phyloP scores from a whole-genome alignment of 2,329 filamentous ascomycete species.

The Aureobasidium sp. region DNA sequence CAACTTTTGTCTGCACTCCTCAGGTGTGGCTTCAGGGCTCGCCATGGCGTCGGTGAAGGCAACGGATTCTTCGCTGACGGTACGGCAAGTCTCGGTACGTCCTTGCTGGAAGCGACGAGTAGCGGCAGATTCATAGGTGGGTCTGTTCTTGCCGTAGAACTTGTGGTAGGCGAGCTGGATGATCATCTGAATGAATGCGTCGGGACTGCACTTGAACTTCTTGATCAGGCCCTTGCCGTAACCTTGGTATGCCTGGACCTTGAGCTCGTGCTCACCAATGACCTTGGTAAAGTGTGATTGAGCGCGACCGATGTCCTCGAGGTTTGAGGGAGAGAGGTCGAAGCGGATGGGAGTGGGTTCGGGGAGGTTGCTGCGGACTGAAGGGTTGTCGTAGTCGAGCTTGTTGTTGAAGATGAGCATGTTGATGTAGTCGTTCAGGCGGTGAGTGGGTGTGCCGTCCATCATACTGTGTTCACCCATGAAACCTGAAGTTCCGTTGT shows the following conservation, averaged over 20 bases:
- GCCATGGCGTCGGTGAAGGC: conserved; percentile 84
- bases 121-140: conserved; percentile 94
- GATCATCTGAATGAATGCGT: conserved; percentile 96
- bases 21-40: conserved; percentile 54
- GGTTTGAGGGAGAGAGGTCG: conserved; percentile 62
- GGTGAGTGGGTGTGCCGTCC: conserved; percentile 96
- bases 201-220: conserved; percentile 97
- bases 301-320: conserved; percentile 71
- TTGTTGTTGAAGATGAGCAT: conserved; percentile 89
- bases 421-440: conserved; percentile 91
- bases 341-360: conserved; percentile 74
- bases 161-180: conserved; percentile 98
- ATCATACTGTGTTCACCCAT: conserved; percentile 99
- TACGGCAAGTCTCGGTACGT: conserved; percentile 90
- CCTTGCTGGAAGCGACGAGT: conserved; percentile 94
- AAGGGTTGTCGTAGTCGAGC: conserved; percentile 74
- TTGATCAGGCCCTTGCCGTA: conserved; percentile 99
- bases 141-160: conserved; percentile 97
- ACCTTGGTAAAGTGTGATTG: conserved; percentile 68
- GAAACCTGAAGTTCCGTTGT: conserved; percentile 96
- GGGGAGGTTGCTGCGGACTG: conserved; percentile 71
- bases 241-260: conserved; percentile 90
- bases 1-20: conserved; percentile 65
- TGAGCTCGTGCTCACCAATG: conserved; percentile 80
- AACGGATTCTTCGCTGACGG: conserved; percentile 82